Base-by-base conservation (phyloP, 495 filamentous ascomycete species). In the Trichoderma reesei region DNA sequence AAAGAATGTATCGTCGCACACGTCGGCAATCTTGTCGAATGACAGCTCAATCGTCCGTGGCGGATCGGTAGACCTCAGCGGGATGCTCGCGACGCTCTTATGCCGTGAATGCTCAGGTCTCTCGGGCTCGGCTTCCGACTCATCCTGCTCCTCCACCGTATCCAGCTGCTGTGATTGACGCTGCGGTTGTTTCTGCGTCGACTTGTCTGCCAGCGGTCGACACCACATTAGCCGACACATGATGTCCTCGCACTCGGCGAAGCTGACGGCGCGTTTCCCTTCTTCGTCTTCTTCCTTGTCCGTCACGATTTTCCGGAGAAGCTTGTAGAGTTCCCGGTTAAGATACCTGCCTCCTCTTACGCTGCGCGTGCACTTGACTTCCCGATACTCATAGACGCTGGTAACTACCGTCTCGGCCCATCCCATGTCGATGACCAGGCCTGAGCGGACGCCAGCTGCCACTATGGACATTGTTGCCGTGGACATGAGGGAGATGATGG, bases 391-490 rank as follows among this genome's bases (percentile, higher is more conserved):
- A 70, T 90, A 97, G 26, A 98, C 79, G 2, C 84, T 85, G 0
- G 89, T 94, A 14, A 91, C 82, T 0, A 86, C 83, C 0, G 90
- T 93, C 71, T 97, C 95, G 46, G 82, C 82, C 94, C 94, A 98
- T 63, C 93, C 93, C 41, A 98, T 78, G 71, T 98, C 92, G 10
- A 98, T 81, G 3, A 97, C 83, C 33, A 98, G 73, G 2, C 85
- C 89, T 18, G 89, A 86, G 13, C 94, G 87, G 61, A 92, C 78
- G 4, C 94, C 94, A 9, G 91, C 91, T 39, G 86, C 88, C 5
- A 90, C 83, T n/a, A 85, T 79, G 9, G 84, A 72, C 73, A 91
- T 85, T 13, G 90, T 77, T 1, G 92, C 84, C 6, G 86, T 83
- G 1, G 90, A 88, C 66, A 97, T 72, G 54, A 97, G 79, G 7